A percentile compares a stretch with the other conserved stretches of the same genome.
phyloP scores from a whole-genome alignment of 2,329 filamentous ascomycete genomes.

The Emericellopsis atlantica region DNA sequence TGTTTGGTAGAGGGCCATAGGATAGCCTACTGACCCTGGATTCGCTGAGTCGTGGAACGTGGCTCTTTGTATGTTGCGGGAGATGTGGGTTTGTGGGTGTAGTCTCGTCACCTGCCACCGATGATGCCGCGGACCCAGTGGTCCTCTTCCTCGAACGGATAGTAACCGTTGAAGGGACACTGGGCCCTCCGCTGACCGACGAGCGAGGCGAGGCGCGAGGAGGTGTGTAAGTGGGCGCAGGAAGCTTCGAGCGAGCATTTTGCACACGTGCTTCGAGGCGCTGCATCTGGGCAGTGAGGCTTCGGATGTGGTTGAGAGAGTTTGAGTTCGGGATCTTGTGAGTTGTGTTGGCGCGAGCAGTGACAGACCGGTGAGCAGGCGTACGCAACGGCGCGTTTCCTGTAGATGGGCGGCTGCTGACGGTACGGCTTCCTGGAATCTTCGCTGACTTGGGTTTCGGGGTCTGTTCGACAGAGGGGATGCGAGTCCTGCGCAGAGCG shows the following conservation, averaged over 20 bases:
- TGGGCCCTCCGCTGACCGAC: conserved; percentile 21
- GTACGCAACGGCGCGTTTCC: conserved; percentile 36
- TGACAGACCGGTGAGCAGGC: conserved; percentile 32
- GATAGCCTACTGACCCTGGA: conserved; percentile 52
- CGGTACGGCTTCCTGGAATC: conserved; percentile 20
- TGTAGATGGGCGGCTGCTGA: conserved; percentile 31
- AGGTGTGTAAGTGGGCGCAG: conserved; percentile 65
- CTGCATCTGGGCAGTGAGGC: conserved; percentile 93
- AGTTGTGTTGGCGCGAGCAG: conserved; percentile 31
- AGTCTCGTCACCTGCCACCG: conserved; percentile 35
- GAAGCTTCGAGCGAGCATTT: conserved; percentile 80
- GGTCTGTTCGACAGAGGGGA: conserved; percentile 43
- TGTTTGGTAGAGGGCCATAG: conserved; percentile 48
- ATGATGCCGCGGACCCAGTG: conserved; percentile 40
- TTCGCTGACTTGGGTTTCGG: conserved; percentile 41
- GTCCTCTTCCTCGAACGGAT: conserved; percentile 60
- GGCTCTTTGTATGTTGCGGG: conserved; percentile 25
- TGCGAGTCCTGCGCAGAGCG: conserved; percentile 31
- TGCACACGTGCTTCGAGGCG: conserved; percentile 89
- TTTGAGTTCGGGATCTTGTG: conserved; percentile 43
- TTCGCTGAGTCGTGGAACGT: conserved; percentile 46
- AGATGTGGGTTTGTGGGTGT: conserved; percentile 29
- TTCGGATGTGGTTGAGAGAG: conserved; percentile 86
- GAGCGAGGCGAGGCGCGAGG: conserved; percentile 66
- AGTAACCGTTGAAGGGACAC: conserved; percentile 44